Evolutionary conservation across 2,329 filamentous ascomycete genomes (phyloP).

Genomic region (Exophiala lecanii-corni): DNA sequence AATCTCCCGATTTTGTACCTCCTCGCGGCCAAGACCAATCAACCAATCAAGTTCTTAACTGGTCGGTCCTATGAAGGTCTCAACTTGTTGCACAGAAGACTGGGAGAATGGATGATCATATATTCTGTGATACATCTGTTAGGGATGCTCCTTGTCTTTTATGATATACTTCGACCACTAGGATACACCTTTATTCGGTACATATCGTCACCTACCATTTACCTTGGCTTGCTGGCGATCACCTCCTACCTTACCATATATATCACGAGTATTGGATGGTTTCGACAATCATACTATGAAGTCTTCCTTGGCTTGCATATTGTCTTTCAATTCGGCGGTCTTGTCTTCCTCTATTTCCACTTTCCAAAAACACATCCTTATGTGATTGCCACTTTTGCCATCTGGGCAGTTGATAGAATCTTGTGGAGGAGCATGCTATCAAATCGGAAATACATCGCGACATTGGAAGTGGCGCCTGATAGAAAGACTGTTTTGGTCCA

Average conservation of each 20-base stretch:
- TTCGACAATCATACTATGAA: constrained; percentile 60
- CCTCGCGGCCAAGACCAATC: constrained; percentile 59
- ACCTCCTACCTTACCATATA: constrained; percentile 58
- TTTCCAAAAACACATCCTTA: constrained; percentile 51
- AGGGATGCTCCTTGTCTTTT: constrained; percentile 54
- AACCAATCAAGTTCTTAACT: constrained; percentile 57
- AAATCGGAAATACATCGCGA: constrained; percentile 44
- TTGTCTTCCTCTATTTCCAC: constrained; percentile 58
- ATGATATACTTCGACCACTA: constrained; percentile 45
- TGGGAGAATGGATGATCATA: constrained; percentile 60
- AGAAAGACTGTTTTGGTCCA: constrained; percentile 49
- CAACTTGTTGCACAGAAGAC: constrained; percentile 61
- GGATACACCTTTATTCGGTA: constrained; percentile 50
- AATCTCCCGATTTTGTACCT: constrained; percentile 55
- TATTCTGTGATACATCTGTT: constrained; percentile 53
- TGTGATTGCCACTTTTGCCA: constrained; percentile 48
- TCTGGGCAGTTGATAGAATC: constrained; percentile 56
- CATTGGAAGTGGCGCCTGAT: constrained; percentile 52
- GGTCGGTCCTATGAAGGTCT: constrained; percentile 63
- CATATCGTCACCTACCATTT: constrained; percentile 48
- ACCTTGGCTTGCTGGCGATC: constrained; percentile 53
- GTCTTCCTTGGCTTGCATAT: constrained; percentile 58
- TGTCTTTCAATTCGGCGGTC: constrained; percentile 51
- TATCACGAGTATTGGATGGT: constrained; percentile 56
- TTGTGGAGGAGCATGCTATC: constrained; percentile 55